Evolutionary conservation across 2,329 filamentous ascomycete genomes (phyloP).

Genomic region (Beauveria varroae): DNA sequence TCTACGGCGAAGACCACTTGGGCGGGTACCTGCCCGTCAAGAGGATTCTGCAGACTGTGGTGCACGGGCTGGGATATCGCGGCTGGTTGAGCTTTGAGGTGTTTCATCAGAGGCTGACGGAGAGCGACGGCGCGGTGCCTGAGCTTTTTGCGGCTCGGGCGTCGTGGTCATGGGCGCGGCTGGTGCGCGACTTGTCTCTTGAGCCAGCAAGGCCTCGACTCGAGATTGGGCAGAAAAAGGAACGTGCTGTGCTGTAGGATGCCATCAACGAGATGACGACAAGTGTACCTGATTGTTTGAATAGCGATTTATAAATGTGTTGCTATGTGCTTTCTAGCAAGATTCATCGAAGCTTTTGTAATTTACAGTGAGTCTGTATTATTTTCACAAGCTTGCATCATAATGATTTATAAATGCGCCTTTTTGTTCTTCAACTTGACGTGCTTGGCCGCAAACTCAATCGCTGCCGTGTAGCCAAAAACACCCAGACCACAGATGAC

Average conservation of each 20-base stretch:
- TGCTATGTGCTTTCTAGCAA: too few species aligned
- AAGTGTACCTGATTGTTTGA: too few species aligned
- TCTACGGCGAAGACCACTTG: constrained; percentile 44
- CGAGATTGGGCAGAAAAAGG: not conserved
- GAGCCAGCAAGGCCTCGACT: not conserved
- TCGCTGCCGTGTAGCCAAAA: constrained; percentile 53
- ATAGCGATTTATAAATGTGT: too few species aligned
- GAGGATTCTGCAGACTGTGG: constrained; percentile 52
- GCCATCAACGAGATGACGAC: not conserved
- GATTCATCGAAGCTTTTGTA: too few species aligned
- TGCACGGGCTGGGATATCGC: constrained; percentile 56
- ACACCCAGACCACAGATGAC: constrained; percentile 64
- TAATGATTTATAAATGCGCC: not conserved
- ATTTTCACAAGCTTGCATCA: not conserved
- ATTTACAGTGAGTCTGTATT: not conserved
- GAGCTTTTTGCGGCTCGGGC: constrained; percentile 47
- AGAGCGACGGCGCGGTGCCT: constrained; percentile 42
- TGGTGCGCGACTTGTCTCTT: constrained; percentile 25
- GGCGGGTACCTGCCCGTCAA: constrained; percentile 62
- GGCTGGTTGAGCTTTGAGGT: constrained; percentile 68
- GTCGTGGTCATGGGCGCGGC: constrained; percentile 38
- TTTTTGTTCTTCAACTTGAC: not conserved
- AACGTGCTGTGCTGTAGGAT: not conserved
- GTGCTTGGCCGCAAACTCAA: constrained; percentile 42
- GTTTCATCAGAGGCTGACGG: constrained; percentile 54